phyloP scores from a whole-genome alignment of 257 asterid species.

The Capsicum rhomboideum region DNA sequence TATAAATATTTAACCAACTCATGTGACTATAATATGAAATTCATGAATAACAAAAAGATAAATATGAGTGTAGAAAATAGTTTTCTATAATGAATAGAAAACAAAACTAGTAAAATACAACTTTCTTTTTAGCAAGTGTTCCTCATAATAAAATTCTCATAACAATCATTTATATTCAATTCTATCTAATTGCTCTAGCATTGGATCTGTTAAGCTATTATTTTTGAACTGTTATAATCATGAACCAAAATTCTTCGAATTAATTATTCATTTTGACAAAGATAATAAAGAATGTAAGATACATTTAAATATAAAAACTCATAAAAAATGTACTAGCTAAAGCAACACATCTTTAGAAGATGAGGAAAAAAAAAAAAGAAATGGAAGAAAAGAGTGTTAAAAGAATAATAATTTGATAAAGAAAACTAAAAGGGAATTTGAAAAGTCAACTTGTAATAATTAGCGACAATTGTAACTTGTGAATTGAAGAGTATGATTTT shows the following conservation, averaged over 20 bases:
- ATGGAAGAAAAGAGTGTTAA: not conserved
- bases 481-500: not conserved
- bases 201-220: not conserved
- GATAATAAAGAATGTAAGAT: not conserved
- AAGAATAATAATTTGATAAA: not conserved
- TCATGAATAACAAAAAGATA: not conserved
- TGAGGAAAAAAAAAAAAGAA: not conserved
- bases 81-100: not conserved
- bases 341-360: not conserved
- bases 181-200: not conserved
- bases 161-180: too few species aligned
- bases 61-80: not conserved
- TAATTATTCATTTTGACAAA: not conserved
- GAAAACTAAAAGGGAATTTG: not conserved
- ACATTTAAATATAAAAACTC: not conserved
- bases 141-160: not conserved
- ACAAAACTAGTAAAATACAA: not conserved
- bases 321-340: not conserved
- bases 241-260: not conserved
- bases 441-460: not conserved
- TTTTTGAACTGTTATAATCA: not conserved
- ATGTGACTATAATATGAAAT: not conserved
- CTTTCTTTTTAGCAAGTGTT: not conserved
- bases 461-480: not conserved
- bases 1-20: not conserved